Percentiles rank a stretch among this genome's conserved stretches.
Evolutionary conservation across 768 basidiomycete species (phyloP).

Genomic region (Leccinum disarticulatum): DNA sequence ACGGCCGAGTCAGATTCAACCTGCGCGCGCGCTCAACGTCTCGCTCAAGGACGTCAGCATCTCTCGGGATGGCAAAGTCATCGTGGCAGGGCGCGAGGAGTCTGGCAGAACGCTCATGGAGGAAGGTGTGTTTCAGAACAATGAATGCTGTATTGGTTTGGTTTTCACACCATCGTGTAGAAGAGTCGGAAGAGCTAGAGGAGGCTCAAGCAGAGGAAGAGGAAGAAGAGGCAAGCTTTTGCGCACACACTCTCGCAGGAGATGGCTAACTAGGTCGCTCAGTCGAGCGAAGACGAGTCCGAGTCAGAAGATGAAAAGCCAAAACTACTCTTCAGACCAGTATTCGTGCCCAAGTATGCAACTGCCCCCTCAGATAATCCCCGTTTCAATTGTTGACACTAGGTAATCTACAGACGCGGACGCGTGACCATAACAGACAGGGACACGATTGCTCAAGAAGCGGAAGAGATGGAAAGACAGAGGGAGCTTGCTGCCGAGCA

Average conservation of each 20-base stretch:
- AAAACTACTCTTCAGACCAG: slow-evolving; percentile 82
- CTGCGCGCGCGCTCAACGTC: slow-evolving; percentile 64
- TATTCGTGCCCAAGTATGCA: slow-evolving; percentile 91
- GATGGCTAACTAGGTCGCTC: slow-evolving; percentile 17
- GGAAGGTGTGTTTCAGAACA: slow-evolving; percentile 38
- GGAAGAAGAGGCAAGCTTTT: slow-evolving; percentile 40
- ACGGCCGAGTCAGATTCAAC: slow-evolving; percentile 33
- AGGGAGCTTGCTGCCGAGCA: slow-evolving; percentile 79
- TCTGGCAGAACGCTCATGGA: slow-evolving; percentile 72
- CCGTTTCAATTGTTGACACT: slow-evolving; percentile 1
- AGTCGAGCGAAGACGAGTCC: slow-evolving; percentile 89
- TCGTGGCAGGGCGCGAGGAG: slow-evolving; percentile 75
- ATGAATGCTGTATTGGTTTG: slow-evolving; percentile 9
- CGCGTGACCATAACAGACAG: slow-evolving; percentile 70
- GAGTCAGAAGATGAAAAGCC: slow-evolving; percentile 72
- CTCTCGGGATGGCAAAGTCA: slow-evolving; percentile 76
- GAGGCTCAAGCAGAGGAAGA: slow-evolving; percentile 38
- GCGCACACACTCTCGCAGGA: slow-evolving; percentile 1
- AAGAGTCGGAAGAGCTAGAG: slow-evolving; percentile 40
- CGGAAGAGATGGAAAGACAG: slow-evolving; percentile 68
- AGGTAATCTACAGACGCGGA: slow-evolving; percentile 53
- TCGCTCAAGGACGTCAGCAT: slow-evolving; percentile 79
- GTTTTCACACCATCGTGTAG: slow-evolving; percentile 5
- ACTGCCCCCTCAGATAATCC: not conserved
- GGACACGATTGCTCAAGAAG: slow-evolving; percentile 65